phyloP scores from a whole-genome alignment of 139 green algal genomes.

The Chlorella sp. region DNA sequence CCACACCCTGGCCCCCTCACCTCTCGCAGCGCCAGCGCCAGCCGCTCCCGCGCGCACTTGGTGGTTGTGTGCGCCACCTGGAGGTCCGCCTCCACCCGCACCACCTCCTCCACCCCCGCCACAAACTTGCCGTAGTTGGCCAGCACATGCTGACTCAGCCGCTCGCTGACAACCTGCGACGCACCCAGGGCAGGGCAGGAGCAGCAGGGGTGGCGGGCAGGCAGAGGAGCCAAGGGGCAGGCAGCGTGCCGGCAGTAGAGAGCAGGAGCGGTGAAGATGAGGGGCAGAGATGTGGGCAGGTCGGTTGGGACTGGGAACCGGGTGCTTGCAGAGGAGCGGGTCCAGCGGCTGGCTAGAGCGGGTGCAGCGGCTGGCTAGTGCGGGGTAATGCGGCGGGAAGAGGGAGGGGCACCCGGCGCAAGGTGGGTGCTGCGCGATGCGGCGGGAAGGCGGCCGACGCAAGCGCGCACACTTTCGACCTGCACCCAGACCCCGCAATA shows the following conservation, averaged over 20 bases:
- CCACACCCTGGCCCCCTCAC: neutral
- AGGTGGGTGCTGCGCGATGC: neutral
- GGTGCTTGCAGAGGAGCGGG: no score
- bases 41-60: conserved; percentile 39
- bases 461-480: neutral
- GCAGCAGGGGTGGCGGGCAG: neutral
- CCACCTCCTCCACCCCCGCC: conserved; percentile 48
- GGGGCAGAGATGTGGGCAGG: no score
- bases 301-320: no score
- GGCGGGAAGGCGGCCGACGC: no score
- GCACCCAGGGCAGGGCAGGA: neutral
- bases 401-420: neutral
- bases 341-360: no score
- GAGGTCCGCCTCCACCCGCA: conserved; percentile 45
- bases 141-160: conserved; percentile 55
- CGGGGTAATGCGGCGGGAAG: neutral
- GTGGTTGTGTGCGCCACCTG: conserved; percentile 39
- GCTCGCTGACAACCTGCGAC: conserved; percentile 55
- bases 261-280: neutral
- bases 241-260: neutral
- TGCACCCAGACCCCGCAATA: neutral
- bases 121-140: conserved; percentile 60
- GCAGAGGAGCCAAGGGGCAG: neutral
- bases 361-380: neutral
- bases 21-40: conserved; percentile 43